These are phyloP conservation scores for Mycena olivaceomarginata DNA, from an alignment of 768 basidiomycete genomes.

Conservation along the genomic window DNA sequence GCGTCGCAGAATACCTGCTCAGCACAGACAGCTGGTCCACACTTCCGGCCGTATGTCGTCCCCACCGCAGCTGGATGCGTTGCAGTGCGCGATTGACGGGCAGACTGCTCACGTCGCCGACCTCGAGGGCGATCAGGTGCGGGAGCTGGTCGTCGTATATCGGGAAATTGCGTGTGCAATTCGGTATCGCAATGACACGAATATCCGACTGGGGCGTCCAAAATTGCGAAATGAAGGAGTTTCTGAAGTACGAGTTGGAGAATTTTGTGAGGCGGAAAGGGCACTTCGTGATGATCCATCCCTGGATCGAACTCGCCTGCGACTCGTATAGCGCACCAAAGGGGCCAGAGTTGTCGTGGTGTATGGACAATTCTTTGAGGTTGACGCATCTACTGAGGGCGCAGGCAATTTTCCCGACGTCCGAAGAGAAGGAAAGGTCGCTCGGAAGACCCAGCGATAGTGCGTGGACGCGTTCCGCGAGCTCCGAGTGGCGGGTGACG, in stretches of 20 bases:
- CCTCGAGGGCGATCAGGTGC: constrained; percentile 37
- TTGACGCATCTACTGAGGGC: constrained; percentile 36
- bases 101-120: constrained; percentile 8
- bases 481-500: constrained; percentile 22
- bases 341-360: background rate
- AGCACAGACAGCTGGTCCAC: constrained; percentile 13
- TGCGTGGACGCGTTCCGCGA: constrained; percentile 29
- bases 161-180: constrained; percentile 3
- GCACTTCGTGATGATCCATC: constrained; percentile 34
- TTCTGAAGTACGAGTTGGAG: constrained; percentile 32
- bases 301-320: constrained; percentile 7
- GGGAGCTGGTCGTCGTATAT: constrained; percentile 38
- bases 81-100: constrained; percentile 29
- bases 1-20: constrained; percentile 28
- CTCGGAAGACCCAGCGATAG: constrained; percentile 8
- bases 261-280: constrained; percentile 39
- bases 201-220: constrained; percentile 36
- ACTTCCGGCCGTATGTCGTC: background rate
- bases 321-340: background rate
- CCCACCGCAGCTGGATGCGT: constrained; percentile 37
- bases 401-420: constrained; percentile 20
- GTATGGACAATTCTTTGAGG: constrained; percentile 29
- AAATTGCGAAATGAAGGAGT: constrained; percentile 29
- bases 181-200: constrained; percentile 28
- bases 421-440: constrained; percentile 25